Conservation (phyloP, 768 basidiomycete genomes). For the Lepiota subincarnata region DNA sequence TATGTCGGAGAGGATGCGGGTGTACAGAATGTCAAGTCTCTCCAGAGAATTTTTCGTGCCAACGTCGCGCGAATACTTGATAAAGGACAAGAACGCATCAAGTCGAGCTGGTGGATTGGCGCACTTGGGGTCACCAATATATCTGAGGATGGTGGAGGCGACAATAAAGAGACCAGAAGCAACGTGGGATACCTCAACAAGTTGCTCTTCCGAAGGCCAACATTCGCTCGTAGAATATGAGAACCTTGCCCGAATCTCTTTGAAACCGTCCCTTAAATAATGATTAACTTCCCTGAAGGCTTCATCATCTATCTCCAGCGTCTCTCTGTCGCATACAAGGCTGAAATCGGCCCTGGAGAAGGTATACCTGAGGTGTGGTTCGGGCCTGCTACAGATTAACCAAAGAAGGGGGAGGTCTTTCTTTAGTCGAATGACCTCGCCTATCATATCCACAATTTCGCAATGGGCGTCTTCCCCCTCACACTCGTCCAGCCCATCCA, state of each 20-base stretch:
- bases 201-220: background rate
- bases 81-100: background rate
- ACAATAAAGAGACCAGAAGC: background rate
- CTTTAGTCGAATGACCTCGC: background rate
- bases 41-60: background rate
- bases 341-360: background rate
- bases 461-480: background rate
- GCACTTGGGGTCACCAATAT: background rate
- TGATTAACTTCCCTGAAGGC: background rate
- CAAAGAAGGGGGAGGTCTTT: background rate
- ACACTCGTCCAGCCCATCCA: constrained; percentile 13
- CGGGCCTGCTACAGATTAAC: background rate
- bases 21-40: background rate
- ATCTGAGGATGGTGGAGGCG: background rate
- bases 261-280: background rate
- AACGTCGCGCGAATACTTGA: background rate
- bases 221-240: background rate
- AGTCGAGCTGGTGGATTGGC: background rate
- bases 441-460: background rate
- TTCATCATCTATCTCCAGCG: background rate
- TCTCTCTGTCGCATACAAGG: background rate
- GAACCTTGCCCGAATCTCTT: background rate
- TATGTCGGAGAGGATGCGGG: background rate
- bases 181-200: background rate
- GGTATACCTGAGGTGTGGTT: background rate